These are phyloP conservation scores for Isabelozyma pseudorhagii DNA, from an alignment of 805 yeast species.

Conservation along the genomic window DNA sequence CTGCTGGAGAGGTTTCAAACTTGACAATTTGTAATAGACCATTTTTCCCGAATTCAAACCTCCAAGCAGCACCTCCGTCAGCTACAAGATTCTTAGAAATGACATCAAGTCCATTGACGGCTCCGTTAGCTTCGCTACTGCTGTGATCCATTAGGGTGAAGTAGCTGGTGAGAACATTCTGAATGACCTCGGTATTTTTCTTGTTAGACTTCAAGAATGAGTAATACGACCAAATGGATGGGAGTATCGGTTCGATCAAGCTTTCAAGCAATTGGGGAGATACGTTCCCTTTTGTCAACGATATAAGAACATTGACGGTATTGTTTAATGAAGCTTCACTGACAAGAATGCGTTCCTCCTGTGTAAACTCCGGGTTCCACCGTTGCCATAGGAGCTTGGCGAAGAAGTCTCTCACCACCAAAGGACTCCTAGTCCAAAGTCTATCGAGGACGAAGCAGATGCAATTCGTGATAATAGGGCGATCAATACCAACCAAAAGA, in stretches of 20 bases:
- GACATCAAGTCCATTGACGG: constrained; percentile 21
- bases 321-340: constrained; percentile 55
- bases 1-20: neutral
- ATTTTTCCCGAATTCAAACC: constrained; percentile 40
- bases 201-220: constrained; percentile 27
- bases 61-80: constrained; percentile 35
- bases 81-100: constrained; percentile 31
- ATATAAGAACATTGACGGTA: constrained; percentile 60
- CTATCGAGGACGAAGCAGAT: constrained; percentile 52
- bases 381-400: constrained; percentile 47
- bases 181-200: constrained; percentile 32
- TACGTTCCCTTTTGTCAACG: constrained; percentile 47
- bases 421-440: constrained; percentile 47
- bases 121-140: constrained; percentile 4
- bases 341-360: constrained; percentile 22
- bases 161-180: constrained; percentile 37
- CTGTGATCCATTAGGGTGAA: constrained; percentile 21
- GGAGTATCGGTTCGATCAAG: constrained; percentile 28
- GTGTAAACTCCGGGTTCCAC: constrained; percentile 33
- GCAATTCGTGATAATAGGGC: constrained; percentile 58
- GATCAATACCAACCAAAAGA: constrained; percentile 54
- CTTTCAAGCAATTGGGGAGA: constrained; percentile 19
- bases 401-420: constrained; percentile 57
- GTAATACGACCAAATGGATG: constrained; percentile 45
- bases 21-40: constrained; percentile 27